Base-by-base conservation (phyloP, 2,329 filamentous ascomycete species). In the Fusarium caatingaense region DNA sequence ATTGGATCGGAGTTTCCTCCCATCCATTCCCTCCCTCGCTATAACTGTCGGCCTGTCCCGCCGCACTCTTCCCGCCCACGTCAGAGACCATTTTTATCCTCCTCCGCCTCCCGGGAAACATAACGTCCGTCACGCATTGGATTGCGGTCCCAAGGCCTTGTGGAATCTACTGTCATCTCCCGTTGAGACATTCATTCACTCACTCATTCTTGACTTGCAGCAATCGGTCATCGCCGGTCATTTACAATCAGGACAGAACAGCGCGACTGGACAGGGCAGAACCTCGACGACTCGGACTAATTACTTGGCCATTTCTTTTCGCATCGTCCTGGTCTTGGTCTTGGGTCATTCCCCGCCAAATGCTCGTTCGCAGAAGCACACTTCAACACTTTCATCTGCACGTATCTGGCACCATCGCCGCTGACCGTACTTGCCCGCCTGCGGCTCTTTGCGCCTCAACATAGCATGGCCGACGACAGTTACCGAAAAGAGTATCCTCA, bases 391-490 rank as follows among this genome's bases (percentile, higher is more conserved):
- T 32, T 59, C 50, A 44, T 56, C 55, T 34, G 21, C 47, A 71
- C 51, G 60, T 51, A 46, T 56, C 37, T 60, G 64, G 66, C 68
- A 56, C 50, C 42, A 57, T 48, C 65, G 51, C 59, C 64, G 54
- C 61, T 72, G 69, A 59, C 67, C 58, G 56, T 71, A 72, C 59
- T 59, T 60, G 69, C 69, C 73, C 47, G 58, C 71, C 71, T 73
- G 73, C 66, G 76, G 74, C 71, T 71, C 60, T 60, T 69, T 62
- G 61, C 66, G 65, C 67, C 63, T 71, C 70, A 68, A 72, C 77
- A 74, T 75, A 80, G 78, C 74, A 81, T 81, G 79, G 79, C 79
- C 73, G 79, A 80, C 76, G 79, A 81, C 71, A 77, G 75, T 62
- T 77, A 78, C 72, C 78, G 78, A 71, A 77, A 78, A 69, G 77